Evolutionary conservation across 371 early-diverging fungal species (phyloP), one percentile per base, ranked within the genome.

Genomic region (Synchytrium microbalum): DNA sequence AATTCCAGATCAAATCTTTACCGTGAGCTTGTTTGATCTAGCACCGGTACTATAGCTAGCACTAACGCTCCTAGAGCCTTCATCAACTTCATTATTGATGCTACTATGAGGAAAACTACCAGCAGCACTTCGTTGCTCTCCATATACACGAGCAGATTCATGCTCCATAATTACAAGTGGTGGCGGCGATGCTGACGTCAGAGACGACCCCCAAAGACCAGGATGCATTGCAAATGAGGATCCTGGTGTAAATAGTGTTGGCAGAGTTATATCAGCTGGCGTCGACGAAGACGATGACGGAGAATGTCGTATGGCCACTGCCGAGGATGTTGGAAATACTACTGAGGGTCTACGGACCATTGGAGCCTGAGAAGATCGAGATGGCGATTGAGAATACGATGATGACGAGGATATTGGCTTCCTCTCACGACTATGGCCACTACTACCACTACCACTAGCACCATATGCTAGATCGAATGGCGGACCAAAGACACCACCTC

Each of bases 141-240:
- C 13, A 19, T 31, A 13, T 16, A 58, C 13, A 16, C 30, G 23
- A 3, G 38, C 58, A 25, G 25, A 54, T 23, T 13, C 25, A n/a
- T 16, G 29, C 1, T 32, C 32, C 62, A 69, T 59, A 16, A 63
- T 60, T 23, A 66, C 69, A 24, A 66, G 58, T 3, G 69, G 69
- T 0, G 69, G 69, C 30, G 69, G 69, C 25, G 56, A 64, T 59
- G 63, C 63, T 24, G 54, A 33, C n/a, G 19, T 33, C 46, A 28
- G 54, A 2, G 26, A 58, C 13, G 32, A 51, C 1, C 16, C 24
- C 58, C 53, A 32, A 3, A n/a, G 19, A 57, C 28, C 19, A 62
- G 27, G 24, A 16, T n/a, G 64, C 64, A 64, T 10, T 19, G 46
- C 46, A 29, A 29, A 29, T 29, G 57, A 27, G 26, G 58, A 64